Conservation (phyloP, 371 early-diverging fungal species). For the Blyttiomyces sp. region DNA sequence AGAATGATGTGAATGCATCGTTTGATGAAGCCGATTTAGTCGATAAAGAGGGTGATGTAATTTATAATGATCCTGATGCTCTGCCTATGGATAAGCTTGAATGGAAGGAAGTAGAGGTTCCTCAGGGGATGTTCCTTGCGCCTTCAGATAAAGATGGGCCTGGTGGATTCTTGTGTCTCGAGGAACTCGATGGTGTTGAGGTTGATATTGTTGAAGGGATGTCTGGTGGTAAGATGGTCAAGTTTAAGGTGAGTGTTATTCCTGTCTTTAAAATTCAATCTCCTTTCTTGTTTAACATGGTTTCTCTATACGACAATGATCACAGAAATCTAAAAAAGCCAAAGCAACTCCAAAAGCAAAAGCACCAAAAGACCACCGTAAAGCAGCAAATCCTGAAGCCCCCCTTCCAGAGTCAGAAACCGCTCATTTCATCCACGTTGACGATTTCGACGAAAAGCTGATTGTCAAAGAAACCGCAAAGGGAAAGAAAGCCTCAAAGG, state of each 20-base stretch:
- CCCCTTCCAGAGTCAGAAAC: constrained; percentile 50
- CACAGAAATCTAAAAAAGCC: too few relatives aligned
- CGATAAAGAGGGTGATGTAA: too few relatives aligned
- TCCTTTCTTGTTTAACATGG: background rate
- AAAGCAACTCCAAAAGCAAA: too few relatives aligned
- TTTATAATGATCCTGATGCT: too few relatives aligned
- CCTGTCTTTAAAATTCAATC: too few relatives aligned
- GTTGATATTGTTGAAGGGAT: constrained; percentile 67
- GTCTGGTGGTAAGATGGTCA: constrained; percentile 59
- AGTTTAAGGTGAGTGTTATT: constrained; percentile 69
- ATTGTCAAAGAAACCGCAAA: background rate
- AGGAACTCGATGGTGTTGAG: constrained; percentile 83
- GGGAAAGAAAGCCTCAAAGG: constrained; percentile 17
- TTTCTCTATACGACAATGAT: background rate
- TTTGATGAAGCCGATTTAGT: too few relatives aligned
- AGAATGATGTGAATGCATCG: too few relatives aligned
- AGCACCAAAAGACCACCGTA: too few relatives aligned
- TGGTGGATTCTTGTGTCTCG: constrained; percentile 76
- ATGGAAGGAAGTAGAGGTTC: constrained; percentile 12
- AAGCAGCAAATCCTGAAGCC: constrained; percentile 46
- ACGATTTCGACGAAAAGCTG: constrained; percentile 47
- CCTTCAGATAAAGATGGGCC: constrained; percentile 15
- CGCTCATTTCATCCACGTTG: constrained; percentile 49
- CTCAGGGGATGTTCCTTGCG: constrained; percentile 1
- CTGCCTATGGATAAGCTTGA: too few relatives aligned